Percentiles rank a stretch among this genome's conserved stretches.
Evolutionary conservation across 176 grass and related monocot species (phyloP).

Genomic region (Oryza meyeriana): DNA sequence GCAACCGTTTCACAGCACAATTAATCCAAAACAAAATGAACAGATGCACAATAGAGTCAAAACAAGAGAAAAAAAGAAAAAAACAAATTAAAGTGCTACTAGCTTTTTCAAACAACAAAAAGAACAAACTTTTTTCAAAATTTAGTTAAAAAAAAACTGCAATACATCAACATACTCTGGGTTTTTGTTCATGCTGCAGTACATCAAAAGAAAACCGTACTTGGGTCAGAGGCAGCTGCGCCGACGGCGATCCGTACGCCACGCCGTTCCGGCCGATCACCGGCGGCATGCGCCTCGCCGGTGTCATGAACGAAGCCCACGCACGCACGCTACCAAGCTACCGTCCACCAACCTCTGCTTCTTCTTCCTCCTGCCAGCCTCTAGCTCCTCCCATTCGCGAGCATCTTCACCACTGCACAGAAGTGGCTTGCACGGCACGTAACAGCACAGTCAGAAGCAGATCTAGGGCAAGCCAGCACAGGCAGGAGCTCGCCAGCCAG

Average conservation of each 20-base stretch:
- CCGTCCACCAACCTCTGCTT: background rate
- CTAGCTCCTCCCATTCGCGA: background rate
- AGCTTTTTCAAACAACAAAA: background rate
- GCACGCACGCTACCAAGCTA: background rate
- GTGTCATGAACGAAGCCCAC: slow-evolving; percentile 48
- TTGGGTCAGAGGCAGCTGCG: slow-evolving; percentile 62
- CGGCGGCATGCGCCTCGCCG: slow-evolving; percentile 62
- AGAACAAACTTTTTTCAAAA: background rate
- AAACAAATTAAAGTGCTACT: background rate
- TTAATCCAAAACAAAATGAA: background rate
- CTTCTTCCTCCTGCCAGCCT: background rate
- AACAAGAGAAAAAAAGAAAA: background rate
- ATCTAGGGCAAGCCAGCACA: slow-evolving; percentile 48
- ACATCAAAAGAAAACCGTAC: slow-evolving; percentile 25
- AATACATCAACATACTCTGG: background rate
- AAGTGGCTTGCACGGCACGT: slow-evolving; percentile 40
- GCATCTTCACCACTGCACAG: background rate
- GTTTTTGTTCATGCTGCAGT: background rate
- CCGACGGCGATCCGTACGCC: slow-evolving; percentile 60
- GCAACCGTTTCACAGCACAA: background rate
- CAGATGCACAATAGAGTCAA: background rate
- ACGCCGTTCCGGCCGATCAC: slow-evolving; percentile 64
- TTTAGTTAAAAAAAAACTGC: background rate
- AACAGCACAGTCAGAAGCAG: slow-evolving; percentile 28
- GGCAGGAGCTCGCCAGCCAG: background rate